Percentiles rank a stretch among this genome's conserved stretches.
phyloP scores from a whole-genome alignment of 495 filamentous ascomycete species.

The Filosporella fistucella region DNA sequence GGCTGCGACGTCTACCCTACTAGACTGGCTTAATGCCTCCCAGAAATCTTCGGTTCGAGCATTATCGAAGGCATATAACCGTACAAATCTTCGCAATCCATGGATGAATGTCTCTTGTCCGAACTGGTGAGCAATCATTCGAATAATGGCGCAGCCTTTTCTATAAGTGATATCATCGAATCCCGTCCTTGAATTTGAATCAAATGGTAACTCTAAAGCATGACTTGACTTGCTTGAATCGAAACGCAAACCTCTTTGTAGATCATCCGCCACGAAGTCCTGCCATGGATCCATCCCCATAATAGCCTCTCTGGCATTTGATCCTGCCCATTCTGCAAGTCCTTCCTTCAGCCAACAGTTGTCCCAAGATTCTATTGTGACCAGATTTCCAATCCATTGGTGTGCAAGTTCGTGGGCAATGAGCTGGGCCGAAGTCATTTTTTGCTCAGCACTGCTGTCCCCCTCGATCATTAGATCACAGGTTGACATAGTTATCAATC shows the following conservation, averaged over 20 bases:
- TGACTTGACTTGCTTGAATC: slow-evolving; percentile 92
- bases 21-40: slow-evolving; percentile 81
- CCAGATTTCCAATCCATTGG: slow-evolving; percentile 98
- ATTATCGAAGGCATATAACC: slow-evolving; percentile 86
- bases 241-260: slow-evolving; percentile 79
- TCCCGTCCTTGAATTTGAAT: slow-evolving; percentile 90
- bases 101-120: slow-evolving; percentile 91
- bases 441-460: slow-evolving; percentile 77
- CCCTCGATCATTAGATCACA: slow-evolving; percentile 89
- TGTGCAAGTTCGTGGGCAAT: slow-evolving; percentile 97
- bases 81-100: slow-evolving; percentile 84
- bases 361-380: slow-evolving; percentile 99
- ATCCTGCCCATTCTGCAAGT: slow-evolving; percentile 82
- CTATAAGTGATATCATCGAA: slow-evolving; percentile 97
- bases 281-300: slow-evolving; percentile 98
- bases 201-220: slow-evolving; percentile 75
- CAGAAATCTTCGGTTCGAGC: slow-evolving; percentile 85
- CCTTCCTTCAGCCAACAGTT: slow-evolving; percentile 98
- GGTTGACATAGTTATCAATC: slow-evolving; percentile 87
- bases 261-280: slow-evolving; percentile 81
- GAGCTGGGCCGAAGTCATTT: slow-evolving; percentile 85
- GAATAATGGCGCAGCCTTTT: slow-evolving; percentile 92
- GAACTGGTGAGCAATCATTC: slow-evolving; percentile 94
- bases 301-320: slow-evolving; percentile 72
- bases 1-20: slow-evolving; percentile 81